Conservation (phyloP, 2,329 filamentous ascomycete genomes). For the Botrytis tulipae region DNA sequence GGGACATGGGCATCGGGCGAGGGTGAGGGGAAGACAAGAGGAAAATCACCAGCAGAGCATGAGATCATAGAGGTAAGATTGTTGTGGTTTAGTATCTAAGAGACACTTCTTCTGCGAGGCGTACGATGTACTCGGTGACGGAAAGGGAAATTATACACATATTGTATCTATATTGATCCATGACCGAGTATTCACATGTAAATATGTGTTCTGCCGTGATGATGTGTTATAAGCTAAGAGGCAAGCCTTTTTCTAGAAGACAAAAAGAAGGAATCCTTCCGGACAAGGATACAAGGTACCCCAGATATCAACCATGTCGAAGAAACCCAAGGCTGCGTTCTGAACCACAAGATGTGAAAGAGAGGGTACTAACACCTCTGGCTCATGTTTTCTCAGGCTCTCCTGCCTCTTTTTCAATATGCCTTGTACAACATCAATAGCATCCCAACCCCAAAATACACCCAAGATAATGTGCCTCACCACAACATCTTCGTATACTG, state of each 20-base stretch:
- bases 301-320: background rate
- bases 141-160: background rate
- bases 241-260: background rate
- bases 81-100: background rate
- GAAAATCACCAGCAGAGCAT: background rate
- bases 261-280: constrained; percentile 11
- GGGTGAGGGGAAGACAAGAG: background rate
- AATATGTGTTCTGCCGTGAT: background rate
- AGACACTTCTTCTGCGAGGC: background rate
- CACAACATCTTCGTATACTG: background rate
- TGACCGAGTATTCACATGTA: background rate
- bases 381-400: background rate
- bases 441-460: background rate
- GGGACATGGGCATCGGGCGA: background rate
- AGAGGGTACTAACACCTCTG: background rate
- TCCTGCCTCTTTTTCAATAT: background rate
- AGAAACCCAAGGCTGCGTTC: background rate
- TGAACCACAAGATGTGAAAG: background rate
- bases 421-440: background rate
- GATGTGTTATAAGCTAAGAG: background rate
- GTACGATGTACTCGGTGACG: background rate
- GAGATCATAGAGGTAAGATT: background rate
- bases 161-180: background rate
- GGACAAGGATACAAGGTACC: background rate
- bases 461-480: background rate